Base-by-base conservation (phyloP, 2,329 filamentous ascomycete genomes). In the Hymenoscyphus infarciens region DNA sequence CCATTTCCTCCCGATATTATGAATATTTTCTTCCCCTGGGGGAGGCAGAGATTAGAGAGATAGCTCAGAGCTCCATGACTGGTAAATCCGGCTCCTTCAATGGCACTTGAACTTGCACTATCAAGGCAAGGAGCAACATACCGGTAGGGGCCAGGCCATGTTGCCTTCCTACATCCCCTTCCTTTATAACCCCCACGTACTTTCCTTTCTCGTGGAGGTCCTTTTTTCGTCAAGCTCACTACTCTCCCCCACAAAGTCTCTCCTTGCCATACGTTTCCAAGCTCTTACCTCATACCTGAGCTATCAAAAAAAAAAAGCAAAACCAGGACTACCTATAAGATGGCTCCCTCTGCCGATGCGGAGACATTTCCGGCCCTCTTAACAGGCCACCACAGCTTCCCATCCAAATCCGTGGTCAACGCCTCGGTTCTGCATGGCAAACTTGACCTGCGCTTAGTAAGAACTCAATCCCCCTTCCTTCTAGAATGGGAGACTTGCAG, bases 351-450 rank as follows among this genome's bases (percentile, higher is more conserved):
- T 56, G 65, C 65, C 33, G 59, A 57, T 22, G 33, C 58, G 42
- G 64, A 68, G 54, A 42, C 62, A n/a, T 60, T 62, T 3, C 59
- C 57, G 53, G 27, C 56, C 5, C 55, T 59, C 11, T 29, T 61
- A 53, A 31, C 62, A 64, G 60, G 53, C 33, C 66, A 64, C 22
- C 52, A 53, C 38, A 53, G 60, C 54, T 61, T 57, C 33, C 39
- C 57, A 45, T 53, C 54, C n/a, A 64, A 67, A 57, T 64, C 66
- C 33, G 64, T 61, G 29, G 78, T 84, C 72, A 79, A 74, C 72
- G 82, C 82, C 57, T 84, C 82, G 61, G 82, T 85, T 63, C 75
- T 86, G 71, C 81, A 86, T 78, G 83, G 83, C 5, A 80, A 82
- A 60, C 76, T 78, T 61, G 83, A 86, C 74, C 73, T 86, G 63